Base-by-base conservation (phyloP, 345 rosid species). In the Gossypium australe region DNA sequence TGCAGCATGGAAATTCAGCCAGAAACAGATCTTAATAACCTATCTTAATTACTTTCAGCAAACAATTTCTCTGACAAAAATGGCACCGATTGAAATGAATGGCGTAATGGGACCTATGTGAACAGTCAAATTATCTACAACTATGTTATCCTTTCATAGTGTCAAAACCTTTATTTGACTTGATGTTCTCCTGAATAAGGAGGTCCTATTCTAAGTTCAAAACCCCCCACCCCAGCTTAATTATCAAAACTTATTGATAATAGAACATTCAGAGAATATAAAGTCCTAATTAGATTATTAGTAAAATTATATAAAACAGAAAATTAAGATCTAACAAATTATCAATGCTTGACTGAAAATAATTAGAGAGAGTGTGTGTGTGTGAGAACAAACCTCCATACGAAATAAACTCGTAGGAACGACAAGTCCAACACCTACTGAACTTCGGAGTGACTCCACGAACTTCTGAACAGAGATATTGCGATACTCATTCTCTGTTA, bases 351-450 rank as follows among this genome's bases (percentile, higher is more conserved):
- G 49, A 48, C 38, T 67, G 64, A 56, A 64, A 56, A 24, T 14
- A 58, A 38, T 34, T 38, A 68, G 52, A 11, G 14, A 11, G 14
- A 41, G 38, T 25, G n/a, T 18, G 43, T 25, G 38, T 25, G n/a
- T 18, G 43, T 41, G 27, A 20, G 25, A 20, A 27, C 88, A 83
- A 64, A 93, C 98, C 99, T 95, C 99, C 85, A 95, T 75, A 43
- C 98, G 97, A 81, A 91, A 86, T n/a, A 89, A 76, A 82, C 78
- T 84, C 11, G 90, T 88, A 38, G 99, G 98, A 52, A 95, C 75
- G 76, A 95, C 96, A 57, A 95, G 76, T 66, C 99, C 99, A 78
- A 72, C 94, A 76, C 99, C 99, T 18, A 84, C 88, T 7, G 99
- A 86, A 73, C 86, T 91, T 75, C 99, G 85, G 51, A 79, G 79